A percentile compares a stretch with the other conserved stretches of the same genome.
phyloP scores from a whole-genome alignment of 176 grass and related monocot species.

The bread wheat (Triticum aestivum) region IWGSC_CS_RefSeq_v2.1 NC_057808.1:107834125-107834624 shows the following conservation, averaged over 20 bases:
- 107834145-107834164: conserved; percentile 34
- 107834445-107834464: conserved; percentile 66
- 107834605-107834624: conserved; percentile 41
- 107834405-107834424: conserved; percentile 93
- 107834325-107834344: conserved; percentile 33
- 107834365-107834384: conserved; percentile 36
- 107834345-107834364: conserved; percentile 47
- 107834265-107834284: conserved; percentile 6
- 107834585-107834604: conserved; percentile 31
- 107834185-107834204: conserved; percentile 17
- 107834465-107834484: conserved; percentile 38
- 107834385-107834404: conserved; percentile 56
- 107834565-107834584: conserved; percentile 24
- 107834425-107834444: conserved; percentile 81
- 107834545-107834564: conserved; percentile 13
- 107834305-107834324: conserved; percentile 38
- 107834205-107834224: conserved; percentile 12
- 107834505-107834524: conserved; percentile 44
- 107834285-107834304: conserved; percentile 28
- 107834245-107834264: conserved; percentile 18
- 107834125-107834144: conserved; percentile 30
- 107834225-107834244: conserved; percentile 28
- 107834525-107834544: conserved; percentile 32
- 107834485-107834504: conserved; percentile 38
- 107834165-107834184: conserved; percentile 25